These are phyloP conservation scores for Neurospora sp. DNA, from an alignment of 495 filamentous ascomycete genomes.

Conservation along the genomic window DNA sequence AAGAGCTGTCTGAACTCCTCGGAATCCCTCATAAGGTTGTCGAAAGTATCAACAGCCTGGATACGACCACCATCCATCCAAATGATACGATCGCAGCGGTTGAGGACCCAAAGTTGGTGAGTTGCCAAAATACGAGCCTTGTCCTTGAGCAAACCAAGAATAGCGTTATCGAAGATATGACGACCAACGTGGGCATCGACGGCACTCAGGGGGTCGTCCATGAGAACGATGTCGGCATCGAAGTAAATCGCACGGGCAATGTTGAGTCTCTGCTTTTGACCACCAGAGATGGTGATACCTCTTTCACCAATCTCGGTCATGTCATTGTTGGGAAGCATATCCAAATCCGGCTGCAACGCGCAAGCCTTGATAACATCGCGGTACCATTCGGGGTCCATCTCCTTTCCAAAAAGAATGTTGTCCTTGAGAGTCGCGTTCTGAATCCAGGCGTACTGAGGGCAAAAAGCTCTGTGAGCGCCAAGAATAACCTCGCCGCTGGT, in stretches of 20 bases:
- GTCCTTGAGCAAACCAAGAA: constrained; percentile 77
- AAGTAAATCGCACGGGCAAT: constrained; percentile 82
- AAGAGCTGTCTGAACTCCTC: constrained; percentile 69
- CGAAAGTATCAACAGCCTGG: constrained; percentile 75
- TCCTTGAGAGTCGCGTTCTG: constrained; percentile 79
- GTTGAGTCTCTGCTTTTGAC: constrained; percentile 76
- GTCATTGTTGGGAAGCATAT: constrained; percentile 67
- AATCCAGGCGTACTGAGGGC: constrained; percentile 96
- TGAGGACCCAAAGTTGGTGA: constrained; percentile 87
- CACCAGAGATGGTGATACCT: constrained; percentile 73
- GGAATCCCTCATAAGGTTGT: constrained; percentile 71
- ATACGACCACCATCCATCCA: constrained; percentile 84
- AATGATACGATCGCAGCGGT: constrained; percentile 79
- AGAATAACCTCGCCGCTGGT: constrained; percentile 63
- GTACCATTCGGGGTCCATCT: constrained; percentile 58
- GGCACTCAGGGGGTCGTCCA: constrained; percentile 76
- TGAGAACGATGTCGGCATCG: constrained; percentile 67
- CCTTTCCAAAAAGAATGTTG: constrained; percentile 86
- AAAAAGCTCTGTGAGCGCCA: constrained; percentile 75
- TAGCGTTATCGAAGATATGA: constrained; percentile 93
- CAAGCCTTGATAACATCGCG: constrained; percentile 48
- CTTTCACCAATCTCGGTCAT: constrained; percentile 68
- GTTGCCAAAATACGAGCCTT: constrained; percentile 89
- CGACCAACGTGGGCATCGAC: constrained; percentile 83
- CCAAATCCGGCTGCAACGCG: constrained; percentile 60